Conservation (phyloP, 1,284 basidiomycete species). For the Amylostereum areolatum region DNA sequence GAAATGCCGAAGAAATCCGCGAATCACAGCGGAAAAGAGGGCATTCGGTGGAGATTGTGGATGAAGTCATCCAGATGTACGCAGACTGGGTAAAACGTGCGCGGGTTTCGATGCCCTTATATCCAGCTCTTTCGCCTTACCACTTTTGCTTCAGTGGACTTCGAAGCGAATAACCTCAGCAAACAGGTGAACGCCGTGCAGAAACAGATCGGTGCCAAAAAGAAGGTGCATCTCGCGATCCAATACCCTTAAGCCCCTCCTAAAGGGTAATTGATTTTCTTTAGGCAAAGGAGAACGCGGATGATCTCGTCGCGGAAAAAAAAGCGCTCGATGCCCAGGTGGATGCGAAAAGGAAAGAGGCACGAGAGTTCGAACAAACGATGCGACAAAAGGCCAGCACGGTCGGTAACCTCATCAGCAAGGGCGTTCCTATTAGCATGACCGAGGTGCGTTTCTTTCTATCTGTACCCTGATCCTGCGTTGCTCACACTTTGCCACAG, state of each 20-base stretch:
- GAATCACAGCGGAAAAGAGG: slow-evolving; percentile 93
- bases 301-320: slow-evolving; percentile 80
- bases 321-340: slow-evolving; percentile 76
- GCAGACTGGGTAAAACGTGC: slow-evolving; percentile 87
- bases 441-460: slow-evolving; percentile 67
- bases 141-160: slow-evolving; percentile 58
- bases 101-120: slow-evolving; percentile 23
- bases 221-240: slow-evolving; percentile 55
- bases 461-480: not conserved
- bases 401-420: slow-evolving; percentile 93
- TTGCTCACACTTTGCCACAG: slow-evolving; percentile 29
- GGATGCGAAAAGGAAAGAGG: slow-evolving; percentile 69
- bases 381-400: slow-evolving; percentile 79
- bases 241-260: no score
- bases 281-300: slow-evolving; percentile 87
- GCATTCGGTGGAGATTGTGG: slow-evolving; percentile 85
- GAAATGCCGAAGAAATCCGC: slow-evolving; percentile 88
- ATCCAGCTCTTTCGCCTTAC: not conserved
- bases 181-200: slow-evolving; percentile 88
- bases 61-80: slow-evolving; percentile 92
- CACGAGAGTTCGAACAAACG: slow-evolving; percentile 70
- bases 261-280: not conserved
- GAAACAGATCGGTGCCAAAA: slow-evolving; percentile 92
- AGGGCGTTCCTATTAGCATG: slow-evolving; percentile 78
- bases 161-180: slow-evolving; percentile 71